Evolutionary conservation across 805 yeast species (phyloP), one percentile per base, ranked within the genome.

Genomic region (Ogataea siamensis): DNA sequence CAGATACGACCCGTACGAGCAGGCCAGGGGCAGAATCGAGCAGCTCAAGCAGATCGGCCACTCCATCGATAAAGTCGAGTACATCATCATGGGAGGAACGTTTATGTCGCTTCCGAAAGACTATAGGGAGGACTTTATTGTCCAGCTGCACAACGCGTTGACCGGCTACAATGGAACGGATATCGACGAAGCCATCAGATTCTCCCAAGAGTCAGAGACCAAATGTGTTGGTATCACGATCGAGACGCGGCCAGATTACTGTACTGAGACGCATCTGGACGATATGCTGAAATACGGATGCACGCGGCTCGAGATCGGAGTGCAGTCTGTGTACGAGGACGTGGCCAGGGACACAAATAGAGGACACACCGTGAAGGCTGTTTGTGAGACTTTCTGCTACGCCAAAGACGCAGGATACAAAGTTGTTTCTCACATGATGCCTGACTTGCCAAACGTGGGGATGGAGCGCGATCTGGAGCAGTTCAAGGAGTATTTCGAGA

Each of bases 391-490:
- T 0, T 93, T 93, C 68, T 86, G 87, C 1, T 78, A 84, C 31
- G 95, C 98, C n/a, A 93, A 93, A 60, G 99, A 93, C 63, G 91
- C 99, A 1, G 99, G 99, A 10, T 93, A 89, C 64, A 93, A 93
- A 60, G 95, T 93, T 37, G 99, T 93, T 16, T 81, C 95, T 49
- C 99, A 93, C 66, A 93, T 93, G 99, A 93, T 93, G 99, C 99
- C 99, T 11, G 99, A 93, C 69, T 71, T 93, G 54, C 99, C 99
- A 12, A 93, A 93, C 56, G 97, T 93, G 42, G 99, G 98, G 13
- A 87, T 91, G 95, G 99, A 93, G 65, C 77, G 99, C 60, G 99
- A 93, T 60, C 68, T 91, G 42, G 96, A 88, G 56, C 99, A 93
- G 66, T 93, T 93, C 58, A 78, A 83, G 55, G 99, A 93, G 61